Percentiles rank a stretch among this genome's conserved stretches.
These are phyloP conservation scores for Ganoderma lingzhi DNA, from an alignment of 1,284 basidiomycete species.

Conservation along the genomic window DNA sequence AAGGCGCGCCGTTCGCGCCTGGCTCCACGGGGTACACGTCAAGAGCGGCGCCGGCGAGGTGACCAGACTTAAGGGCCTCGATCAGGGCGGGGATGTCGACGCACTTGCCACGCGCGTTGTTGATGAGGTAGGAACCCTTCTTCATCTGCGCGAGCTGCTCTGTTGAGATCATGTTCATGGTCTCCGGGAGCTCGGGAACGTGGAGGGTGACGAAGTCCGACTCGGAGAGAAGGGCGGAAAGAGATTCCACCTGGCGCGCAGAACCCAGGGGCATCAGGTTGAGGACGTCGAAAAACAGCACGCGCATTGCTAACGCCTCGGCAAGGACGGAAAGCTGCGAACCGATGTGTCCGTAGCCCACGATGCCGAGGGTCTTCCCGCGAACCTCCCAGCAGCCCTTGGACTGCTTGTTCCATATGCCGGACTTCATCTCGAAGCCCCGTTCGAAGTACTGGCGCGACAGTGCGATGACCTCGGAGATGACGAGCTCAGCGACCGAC, in stretches of 20 bases:
- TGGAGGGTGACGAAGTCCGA: constrained; percentile 97
- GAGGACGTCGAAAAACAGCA: constrained; percentile 95
- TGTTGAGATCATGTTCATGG: constrained; percentile 90
- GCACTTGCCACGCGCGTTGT: constrained; percentile 96
- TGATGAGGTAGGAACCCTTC: constrained; percentile 94
- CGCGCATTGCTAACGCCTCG: constrained; percentile 96
- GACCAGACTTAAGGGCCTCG: constrained; percentile 82
- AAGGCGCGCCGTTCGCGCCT: constrained; percentile 87
- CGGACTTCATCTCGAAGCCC: constrained; percentile 86
- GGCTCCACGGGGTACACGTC: constrained; percentile 98
- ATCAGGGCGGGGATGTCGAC: constrained; percentile 95
- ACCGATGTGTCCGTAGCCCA: constrained; percentile 99
- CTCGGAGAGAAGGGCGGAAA: constrained; percentile 80
- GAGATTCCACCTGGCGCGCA: constrained; percentile 88
- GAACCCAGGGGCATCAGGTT: constrained; percentile 99
- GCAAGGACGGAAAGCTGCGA: constrained; percentile 97
- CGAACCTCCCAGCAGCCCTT: constrained; percentile 98
- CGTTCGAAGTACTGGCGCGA: constrained; percentile 96
- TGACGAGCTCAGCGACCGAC: constrained; percentile 98
- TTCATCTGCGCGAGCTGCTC: constrained; percentile 92
- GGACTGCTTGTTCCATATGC: constrained; percentile 99
- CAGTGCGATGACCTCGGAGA: constrained; percentile 93
- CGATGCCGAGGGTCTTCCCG: constrained; percentile 97
- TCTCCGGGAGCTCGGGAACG: constrained; percentile 97
- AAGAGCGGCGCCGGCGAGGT: constrained; percentile 93